phyloP scores from a whole-genome alignment of 495 filamentous ascomycete genomes.

The Hypoxylon fragiforme region DNA sequence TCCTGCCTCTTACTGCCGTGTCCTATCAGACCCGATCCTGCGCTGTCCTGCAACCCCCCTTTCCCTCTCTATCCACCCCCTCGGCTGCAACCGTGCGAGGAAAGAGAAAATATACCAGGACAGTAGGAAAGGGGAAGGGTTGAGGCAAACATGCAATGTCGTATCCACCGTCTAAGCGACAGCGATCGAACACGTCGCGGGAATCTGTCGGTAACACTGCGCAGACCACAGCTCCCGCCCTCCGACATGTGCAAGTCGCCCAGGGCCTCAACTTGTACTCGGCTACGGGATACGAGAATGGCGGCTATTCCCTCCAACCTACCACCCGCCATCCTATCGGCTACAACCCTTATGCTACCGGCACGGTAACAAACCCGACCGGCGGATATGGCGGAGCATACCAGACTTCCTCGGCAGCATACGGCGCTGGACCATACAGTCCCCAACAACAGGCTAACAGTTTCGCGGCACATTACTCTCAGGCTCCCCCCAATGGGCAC shows the following conservation, averaged over 20 bases:
- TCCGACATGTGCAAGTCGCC: slow-evolving; percentile 29
- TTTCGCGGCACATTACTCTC: slow-evolving; percentile 36
- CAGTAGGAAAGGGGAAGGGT: slow-evolving; percentile 5
- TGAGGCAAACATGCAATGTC: slow-evolving; percentile 39
- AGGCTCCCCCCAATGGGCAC: slow-evolving; percentile 34
- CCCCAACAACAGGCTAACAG: slow-evolving; percentile 32
- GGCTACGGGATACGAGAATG: slow-evolving; percentile 35
- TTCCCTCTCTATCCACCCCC: slow-evolving; percentile 7
- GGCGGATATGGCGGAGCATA: slow-evolving; percentile 36
- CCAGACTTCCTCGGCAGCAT: slow-evolving; percentile 28
- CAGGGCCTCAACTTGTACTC: slow-evolving; percentile 28
- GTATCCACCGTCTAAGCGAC: slow-evolving; percentile 41
- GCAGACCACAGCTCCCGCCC: slow-evolving; percentile 32
- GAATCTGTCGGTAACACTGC: slow-evolving; percentile 35
- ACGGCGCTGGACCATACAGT: slow-evolving; percentile 33
- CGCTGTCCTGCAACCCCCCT: slow-evolving; percentile 1
- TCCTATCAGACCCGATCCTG: slow-evolving; percentile 1
- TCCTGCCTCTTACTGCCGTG: not conserved
- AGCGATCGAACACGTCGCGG: slow-evolving; percentile 43
- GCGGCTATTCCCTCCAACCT: slow-evolving; percentile 33
- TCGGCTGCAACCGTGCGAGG: slow-evolving; percentile 19
- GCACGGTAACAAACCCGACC: slow-evolving; percentile 33
- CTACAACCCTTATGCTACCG: slow-evolving; percentile 35
- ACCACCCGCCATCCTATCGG: slow-evolving; percentile 22
- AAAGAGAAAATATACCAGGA: slow-evolving; percentile 7